Conservation (phyloP, 1,139 yeast genomes). For the Pichia sp. region DNA sequence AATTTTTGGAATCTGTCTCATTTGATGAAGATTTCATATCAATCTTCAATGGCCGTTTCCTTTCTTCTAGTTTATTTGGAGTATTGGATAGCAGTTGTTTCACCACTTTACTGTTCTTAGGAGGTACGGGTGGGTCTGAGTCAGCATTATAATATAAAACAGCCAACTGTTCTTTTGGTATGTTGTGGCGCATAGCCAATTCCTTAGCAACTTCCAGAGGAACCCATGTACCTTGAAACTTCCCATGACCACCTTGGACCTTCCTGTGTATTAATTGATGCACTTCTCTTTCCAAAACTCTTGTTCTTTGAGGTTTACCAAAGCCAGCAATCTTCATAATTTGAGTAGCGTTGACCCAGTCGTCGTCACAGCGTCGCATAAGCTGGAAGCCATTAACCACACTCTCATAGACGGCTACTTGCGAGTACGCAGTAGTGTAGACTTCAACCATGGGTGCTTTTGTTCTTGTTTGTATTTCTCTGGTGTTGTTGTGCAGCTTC, state of each 20-base stretch:
- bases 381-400: slow-evolving; percentile 28
- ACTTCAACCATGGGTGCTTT: slow-evolving; percentile 12
- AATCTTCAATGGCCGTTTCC: slow-evolving; percentile 7
- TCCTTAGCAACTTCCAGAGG: slow-evolving; percentile 45
- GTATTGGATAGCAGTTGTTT: background rate
- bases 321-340: slow-evolving; percentile 53
- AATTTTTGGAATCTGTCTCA: slow-evolving; percentile 10
- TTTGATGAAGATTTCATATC: background rate
- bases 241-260: slow-evolving; percentile 60
- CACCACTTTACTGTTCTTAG: slow-evolving; percentile 7
- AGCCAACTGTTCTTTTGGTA: slow-evolving; percentile 35
- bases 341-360: slow-evolving; percentile 46
- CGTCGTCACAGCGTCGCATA: slow-evolving; percentile 31
- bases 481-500: background rate
- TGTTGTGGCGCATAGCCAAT: slow-evolving; percentile 43
- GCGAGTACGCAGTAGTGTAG: slow-evolving; percentile 27
- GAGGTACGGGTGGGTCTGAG: slow-evolving; percentile 24
- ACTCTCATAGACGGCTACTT: slow-evolving; percentile 30
- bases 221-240: slow-evolving; percentile 58
- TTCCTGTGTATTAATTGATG: slow-evolving; percentile 52
- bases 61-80: background rate
- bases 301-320: slow-evolving; percentile 54
- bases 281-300: slow-evolving; percentile 52
- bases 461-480: background rate
- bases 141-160: slow-evolving; percentile 31